phyloP scores from a whole-genome alignment of 2,329 filamentous ascomycete genomes.

The Moelleriella libera region DNA sequence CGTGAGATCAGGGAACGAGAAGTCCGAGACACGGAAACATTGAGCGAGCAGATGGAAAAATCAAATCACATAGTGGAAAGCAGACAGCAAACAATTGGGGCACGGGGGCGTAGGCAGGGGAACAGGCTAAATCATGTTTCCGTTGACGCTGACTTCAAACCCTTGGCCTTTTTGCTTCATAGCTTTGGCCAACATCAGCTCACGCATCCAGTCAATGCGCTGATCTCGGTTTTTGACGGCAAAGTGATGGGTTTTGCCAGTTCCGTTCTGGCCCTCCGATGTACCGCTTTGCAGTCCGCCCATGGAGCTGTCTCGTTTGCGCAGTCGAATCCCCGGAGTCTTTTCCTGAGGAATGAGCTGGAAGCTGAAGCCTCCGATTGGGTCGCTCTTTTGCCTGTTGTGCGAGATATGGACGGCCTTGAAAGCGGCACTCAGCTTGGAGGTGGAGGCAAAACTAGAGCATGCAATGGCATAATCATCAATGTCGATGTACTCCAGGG shows the following conservation, averaged over 20 bases:
- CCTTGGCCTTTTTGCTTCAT: constrained; percentile 73
- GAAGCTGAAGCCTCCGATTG: constrained; percentile 63
- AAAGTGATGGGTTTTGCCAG: constrained; percentile 83
- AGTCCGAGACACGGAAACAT: too few species aligned
- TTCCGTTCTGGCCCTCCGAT: constrained; percentile 39
- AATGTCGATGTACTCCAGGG: constrained; percentile 70
- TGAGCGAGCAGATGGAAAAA: too few species aligned
- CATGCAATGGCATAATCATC: constrained; percentile 83
- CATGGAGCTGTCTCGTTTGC: constrained; percentile 37
- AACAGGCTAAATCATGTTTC: constrained; percentile 47
- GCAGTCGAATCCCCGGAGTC: constrained; percentile 33
- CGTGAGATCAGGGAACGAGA: not conserved
- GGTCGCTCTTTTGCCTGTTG: constrained; percentile 36
- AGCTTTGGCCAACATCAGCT: constrained; percentile 83
- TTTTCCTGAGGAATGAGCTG: constrained; percentile 64
- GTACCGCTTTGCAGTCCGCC: constrained; percentile 16
- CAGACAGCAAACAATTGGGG: not conserved
- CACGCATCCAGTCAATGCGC: constrained; percentile 93
- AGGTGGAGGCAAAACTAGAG: constrained; percentile 58
- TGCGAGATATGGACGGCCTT: constrained; percentile 59
- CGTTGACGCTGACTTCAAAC: constrained; percentile 71
- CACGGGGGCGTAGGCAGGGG: not conserved
- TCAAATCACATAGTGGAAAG: too few species aligned
- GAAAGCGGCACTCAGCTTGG: constrained; percentile 78
- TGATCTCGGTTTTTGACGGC: constrained; percentile 78